Evolutionary conservation across 208 protist species (phyloP), one percentile per base, ranked within the genome.

Genomic region (Blastocrithidia nonstop): DNA sequence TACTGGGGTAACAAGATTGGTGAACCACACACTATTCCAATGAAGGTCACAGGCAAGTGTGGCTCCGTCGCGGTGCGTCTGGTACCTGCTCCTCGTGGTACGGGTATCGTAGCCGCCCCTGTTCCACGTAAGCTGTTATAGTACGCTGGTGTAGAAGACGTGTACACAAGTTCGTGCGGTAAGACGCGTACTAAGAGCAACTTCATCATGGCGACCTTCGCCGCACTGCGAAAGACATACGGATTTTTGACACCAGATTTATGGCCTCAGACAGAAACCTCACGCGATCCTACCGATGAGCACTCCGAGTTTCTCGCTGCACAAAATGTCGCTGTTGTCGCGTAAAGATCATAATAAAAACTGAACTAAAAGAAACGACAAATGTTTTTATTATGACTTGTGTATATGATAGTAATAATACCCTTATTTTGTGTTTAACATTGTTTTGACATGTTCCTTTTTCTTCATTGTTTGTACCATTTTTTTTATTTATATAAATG

Each of bases 1-100:
- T 99, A 98, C 80, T 99, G 98, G 98, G 98, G 98, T 78, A 93
- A 81, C 82, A 98, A 96, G 70, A 87, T 99, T 61, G 98, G 98
- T 66, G 65, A 85, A 16, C 95, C 96, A 45, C 98, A 99, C 90
- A 99, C 98, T 43, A 96, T 99, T 54, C 95, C 97, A 52, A 87
- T 67, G 58, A 99, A 99, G 92, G 91, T 88, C 15, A 96, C 95
- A 46, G 97, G 98, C 60, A 99, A 99, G 80, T 99, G 96, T 66
- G 98, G 98, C 61, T 99, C 96, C 37, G 95, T 99, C 45, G 41
- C 61, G 17, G 85, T 99, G 23, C 82, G 98, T 55, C 80, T 99
- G 26, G 85, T 99, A 38, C 98, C 98, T 33, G 98, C 98, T 19
- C 97, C 98, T 48, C 91, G 96, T 71, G 98, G 98, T 94, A 96